Evolutionary conservation across 805 yeast genomes (phyloP), one percentile per base, ranked within the genome.

Genomic region (Kodamaea laetipori): DNA sequence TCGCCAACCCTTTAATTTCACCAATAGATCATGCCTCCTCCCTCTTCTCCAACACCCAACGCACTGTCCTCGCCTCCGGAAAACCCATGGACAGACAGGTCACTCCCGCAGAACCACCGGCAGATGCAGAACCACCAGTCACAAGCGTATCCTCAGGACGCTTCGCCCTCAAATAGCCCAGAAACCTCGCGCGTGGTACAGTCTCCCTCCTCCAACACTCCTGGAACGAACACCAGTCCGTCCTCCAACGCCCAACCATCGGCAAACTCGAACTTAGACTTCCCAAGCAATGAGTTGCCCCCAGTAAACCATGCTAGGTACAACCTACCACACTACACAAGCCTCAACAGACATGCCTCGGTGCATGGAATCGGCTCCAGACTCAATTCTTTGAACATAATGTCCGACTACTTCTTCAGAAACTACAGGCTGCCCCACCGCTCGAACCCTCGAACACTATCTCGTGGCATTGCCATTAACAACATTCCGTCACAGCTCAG

Each of bases 341-440:
- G 21, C 12, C 30, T 32, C 24, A 37, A 37, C 24, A 24, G 39
- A 12, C 32, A 16, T 16, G 35, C 30, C 16, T 42, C 45, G 9
- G 41, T 42, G 6, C 28, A 38, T n/a, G 45, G 45, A n/a, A 28
- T 41, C 8, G 46, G 48, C 7, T 37, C 48, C 7, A 39, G 48
- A 23, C 43, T 49, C 15, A 46, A 46, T 33, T 44, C 49, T 21
- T 33, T 49, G 23, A 44, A 49, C 28, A 37, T 49, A 21, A 39
- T 49, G 27, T 49, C 52, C 8, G 49, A 49, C 33, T 45, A 49
- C 37, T 43, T 44, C 33, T 43, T 46, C 42, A 34, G 49, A 18
- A 37, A 46, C 21, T 38, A 41, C 21, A 15, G 45, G n/a, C 33
- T 23, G n/a, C 23, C 28, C 24, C 15, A 24, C 36, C 19, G 34